These are phyloP conservation scores for Arthrinium puccinioides DNA, from an alignment of 2,329 filamentous ascomycete genomes.

Conservation along the genomic window DNA sequence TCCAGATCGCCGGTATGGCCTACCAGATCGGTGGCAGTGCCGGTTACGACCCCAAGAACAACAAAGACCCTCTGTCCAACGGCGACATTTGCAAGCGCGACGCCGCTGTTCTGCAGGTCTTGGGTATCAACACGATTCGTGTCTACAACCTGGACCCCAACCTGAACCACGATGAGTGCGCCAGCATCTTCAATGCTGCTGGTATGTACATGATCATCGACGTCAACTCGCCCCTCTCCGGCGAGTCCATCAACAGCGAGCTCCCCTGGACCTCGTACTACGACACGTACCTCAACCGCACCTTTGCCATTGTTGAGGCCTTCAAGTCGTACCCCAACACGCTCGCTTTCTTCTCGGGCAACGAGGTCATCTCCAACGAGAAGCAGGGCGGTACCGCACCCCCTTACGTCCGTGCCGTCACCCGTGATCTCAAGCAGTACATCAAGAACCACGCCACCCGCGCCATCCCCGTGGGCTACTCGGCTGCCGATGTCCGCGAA, in stretches of 20 bases:
- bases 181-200: constrained; percentile 60
- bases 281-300: constrained; percentile 54
- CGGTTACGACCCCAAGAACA: constrained; percentile 47
- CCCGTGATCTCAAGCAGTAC: constrained; percentile 75
- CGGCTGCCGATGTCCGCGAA: constrained; percentile 68
- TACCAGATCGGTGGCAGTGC: constrained; percentile 63
- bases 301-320: constrained; percentile 59
- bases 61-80: constrained; percentile 54
- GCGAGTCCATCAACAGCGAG: constrained; percentile 47
- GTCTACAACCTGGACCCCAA: constrained; percentile 63
- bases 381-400: constrained; percentile 53
- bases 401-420: constrained; percentile 68
- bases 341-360: constrained; percentile 42
- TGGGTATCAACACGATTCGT: constrained; percentile 60
- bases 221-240: constrained; percentile 57
- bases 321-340: constrained; percentile 63
- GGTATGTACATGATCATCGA: constrained; percentile 65
- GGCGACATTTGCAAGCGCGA: constrained; percentile 52
- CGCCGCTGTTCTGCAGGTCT: constrained; percentile 57
- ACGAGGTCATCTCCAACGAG: constrained; percentile 46
- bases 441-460: constrained; percentile 64
- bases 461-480: constrained; percentile 70
- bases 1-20: constrained; percentile 60
- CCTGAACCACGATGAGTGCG: constrained; percentile 60
- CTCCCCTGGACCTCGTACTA: constrained; percentile 55